Conservation (phyloP, 176 grass and related monocot species). For the Thalia dealbata region DNA sequence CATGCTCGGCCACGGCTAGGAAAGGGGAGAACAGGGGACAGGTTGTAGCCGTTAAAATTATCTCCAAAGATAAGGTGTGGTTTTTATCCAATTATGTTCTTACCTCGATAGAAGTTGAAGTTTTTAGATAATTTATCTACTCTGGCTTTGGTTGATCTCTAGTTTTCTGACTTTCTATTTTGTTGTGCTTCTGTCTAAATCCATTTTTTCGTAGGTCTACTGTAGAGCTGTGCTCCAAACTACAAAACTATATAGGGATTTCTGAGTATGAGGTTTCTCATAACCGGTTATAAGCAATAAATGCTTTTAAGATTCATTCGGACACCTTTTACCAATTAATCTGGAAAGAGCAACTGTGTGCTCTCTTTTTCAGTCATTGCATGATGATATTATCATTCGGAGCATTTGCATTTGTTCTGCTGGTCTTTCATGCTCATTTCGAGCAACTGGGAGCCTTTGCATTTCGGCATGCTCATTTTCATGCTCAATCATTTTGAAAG, state of each 20-base stretch:
- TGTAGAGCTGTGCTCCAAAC: neutral
- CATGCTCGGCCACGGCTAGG: constrained; percentile 66
- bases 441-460: no score
- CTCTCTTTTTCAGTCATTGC: neutral
- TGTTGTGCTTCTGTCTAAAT: no score
- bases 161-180: no score
- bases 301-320: no score
- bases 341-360: no score
- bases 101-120: neutral
- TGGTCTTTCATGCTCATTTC: no score
- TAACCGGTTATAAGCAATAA: no score
- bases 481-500: no score
- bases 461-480: no score
- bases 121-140: neutral
- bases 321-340: no score
- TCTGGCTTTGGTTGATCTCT: neutral
- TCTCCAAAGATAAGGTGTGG: constrained; percentile 91
- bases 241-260: neutral
- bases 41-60: constrained; percentile 82
- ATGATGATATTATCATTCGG: neutral
- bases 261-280: neutral
- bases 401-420: neutral
- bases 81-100: constrained; percentile 17
- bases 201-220: neutral
- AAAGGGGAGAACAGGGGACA: constrained; percentile 91